Evolutionary conservation across 257 asterid species (phyloP), one percentile per base, ranked within the genome.

Genomic region (Leptodermis oblonga): DNA sequence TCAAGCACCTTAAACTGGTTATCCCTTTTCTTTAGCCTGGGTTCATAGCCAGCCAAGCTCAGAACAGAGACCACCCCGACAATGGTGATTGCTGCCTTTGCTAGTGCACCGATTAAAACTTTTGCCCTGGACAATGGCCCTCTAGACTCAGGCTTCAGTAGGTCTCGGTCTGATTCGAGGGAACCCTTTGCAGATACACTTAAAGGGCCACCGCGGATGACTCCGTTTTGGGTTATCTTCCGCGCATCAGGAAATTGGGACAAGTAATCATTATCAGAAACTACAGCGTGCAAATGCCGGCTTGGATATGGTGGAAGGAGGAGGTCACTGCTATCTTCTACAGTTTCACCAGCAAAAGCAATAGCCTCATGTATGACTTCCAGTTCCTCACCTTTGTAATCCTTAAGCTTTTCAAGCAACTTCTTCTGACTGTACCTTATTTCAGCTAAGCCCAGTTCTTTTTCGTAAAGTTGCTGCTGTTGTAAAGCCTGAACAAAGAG

Each of bases 281-380:
- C 65, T 22, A 74, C 23, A 28, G 92, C 41, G 20, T 67, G 92
- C 77, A 88, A 82, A 46, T 94, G 96, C 5, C 86, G 80, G 72
- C 87, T 88, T 6, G 96, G 97, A 71, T 93, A 93, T 2, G 99
- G 99, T 28, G 99, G 99, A 55, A 93, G 99, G 74, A 90, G 96
- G 71, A 90, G 97, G 76, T 89, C 96, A 1, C 73, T 87, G 76
- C 73, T 82, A 62, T 91, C 96, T 48, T 91, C 93, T 3, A 74
- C 84, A 34, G 96, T 80, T 82, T 86, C 95, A 42, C 95, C 80
- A 12, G 96, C 97, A 60, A 94, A 94, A 73, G 93, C 76, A 69
- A 88, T 85, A 63, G 97, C 97, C 77, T 94, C 99, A 0, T 78
- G 84, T 65, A 94, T 85, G 77, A 94, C 90, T 82, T 86, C 88